Conservation (phyloP, 1,139 yeast genomes). For the Kluyveromyces sp. region DNA sequence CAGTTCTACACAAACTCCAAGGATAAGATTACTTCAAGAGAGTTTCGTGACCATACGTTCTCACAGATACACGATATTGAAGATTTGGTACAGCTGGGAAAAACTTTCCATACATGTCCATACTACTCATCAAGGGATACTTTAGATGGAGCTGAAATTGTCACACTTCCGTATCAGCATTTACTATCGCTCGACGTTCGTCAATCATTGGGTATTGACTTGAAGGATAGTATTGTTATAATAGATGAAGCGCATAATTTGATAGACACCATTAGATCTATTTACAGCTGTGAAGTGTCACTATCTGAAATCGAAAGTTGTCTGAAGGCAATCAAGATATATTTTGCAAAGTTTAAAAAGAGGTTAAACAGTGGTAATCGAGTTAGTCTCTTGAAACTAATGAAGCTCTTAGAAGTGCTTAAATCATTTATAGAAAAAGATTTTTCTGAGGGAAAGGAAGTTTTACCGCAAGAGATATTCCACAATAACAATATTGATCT, state of each 20-base stretch:
- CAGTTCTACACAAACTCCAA: conserved; percentile 39
- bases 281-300: conserved; percentile 58
- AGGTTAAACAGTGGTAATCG: conserved; percentile 70
- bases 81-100: conserved; percentile 61
- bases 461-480: conserved; percentile 48
- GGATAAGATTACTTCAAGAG: conserved; percentile 27
- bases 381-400: conserved; percentile 57
- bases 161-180: conserved; percentile 82
- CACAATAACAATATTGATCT: conserved; percentile 55
- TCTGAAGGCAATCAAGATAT: conserved; percentile 41
- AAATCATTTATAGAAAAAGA: conserved; percentile 37
- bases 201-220: conserved; percentile 47
- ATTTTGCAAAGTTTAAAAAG: conserved; percentile 51
- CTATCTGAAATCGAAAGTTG: conserved; percentile 38
- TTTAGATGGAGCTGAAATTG: conserved; percentile 53
- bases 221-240: conserved; percentile 60
- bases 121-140: conserved; percentile 67
- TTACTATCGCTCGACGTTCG: conserved; percentile 61
- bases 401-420: conserved; percentile 48
- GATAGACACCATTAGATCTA: conserved; percentile 63
- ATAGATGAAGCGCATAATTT: conserved; percentile 94
- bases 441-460: conserved; percentile 45
- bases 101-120: conserved; percentile 57
- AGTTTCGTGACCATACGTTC: conserved; percentile 54
- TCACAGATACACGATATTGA: conserved; percentile 74